phyloP scores from a whole-genome alignment of 495 filamentous ascomycete species.

The Penicillium maclennaniae region DNA sequence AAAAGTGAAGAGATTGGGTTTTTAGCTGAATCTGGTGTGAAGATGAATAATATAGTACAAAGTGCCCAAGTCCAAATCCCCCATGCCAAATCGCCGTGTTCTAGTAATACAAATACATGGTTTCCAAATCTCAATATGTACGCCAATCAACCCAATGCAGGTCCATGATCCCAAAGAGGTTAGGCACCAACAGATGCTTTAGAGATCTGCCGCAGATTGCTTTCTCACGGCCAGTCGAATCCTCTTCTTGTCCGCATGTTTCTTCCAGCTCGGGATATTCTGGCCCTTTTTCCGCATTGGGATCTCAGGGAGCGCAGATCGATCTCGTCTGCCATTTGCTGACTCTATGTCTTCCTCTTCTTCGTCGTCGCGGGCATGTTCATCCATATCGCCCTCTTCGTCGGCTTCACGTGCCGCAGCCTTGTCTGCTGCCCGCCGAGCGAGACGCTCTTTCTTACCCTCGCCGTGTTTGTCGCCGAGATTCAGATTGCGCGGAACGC shows the following conservation, averaged over 20 bases:
- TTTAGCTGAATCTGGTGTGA: constrained; percentile 16
- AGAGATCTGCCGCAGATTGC: constrained; percentile 22
- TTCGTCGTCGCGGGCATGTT: constrained; percentile 24
- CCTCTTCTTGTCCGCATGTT: constrained; percentile 42
- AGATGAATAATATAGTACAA: constrained; percentile 23
- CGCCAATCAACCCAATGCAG: constrained; percentile 16
- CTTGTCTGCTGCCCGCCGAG: constrained; percentile 33
- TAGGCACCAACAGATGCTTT: constrained; percentile 14
- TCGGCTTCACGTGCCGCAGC: constrained; percentile 23
- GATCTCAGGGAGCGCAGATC: constrained; percentile 16
- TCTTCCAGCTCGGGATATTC: constrained; percentile 46
- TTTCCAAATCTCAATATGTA: constrained; percentile 6
- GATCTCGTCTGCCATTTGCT: not conserved
- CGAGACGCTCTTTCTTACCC: constrained; percentile 46
- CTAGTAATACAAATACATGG: constrained; percentile 8
- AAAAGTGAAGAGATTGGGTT: constrained; percentile 21
- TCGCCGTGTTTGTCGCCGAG: constrained; percentile 58
- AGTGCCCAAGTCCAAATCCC: constrained; percentile 5
- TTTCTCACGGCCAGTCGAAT: constrained; percentile 40
- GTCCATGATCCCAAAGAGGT: not conserved
- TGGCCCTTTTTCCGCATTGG: constrained; percentile 37
- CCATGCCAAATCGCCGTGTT: constrained; percentile 11
- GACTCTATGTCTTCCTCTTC: constrained; percentile 16
- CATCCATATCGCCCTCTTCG: constrained; percentile 15
- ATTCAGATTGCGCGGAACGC: constrained; percentile 56